Evolutionary conservation across 2,329 filamentous ascomycete genomes (phyloP).

Genomic region (Neonectria sp.): DNA sequence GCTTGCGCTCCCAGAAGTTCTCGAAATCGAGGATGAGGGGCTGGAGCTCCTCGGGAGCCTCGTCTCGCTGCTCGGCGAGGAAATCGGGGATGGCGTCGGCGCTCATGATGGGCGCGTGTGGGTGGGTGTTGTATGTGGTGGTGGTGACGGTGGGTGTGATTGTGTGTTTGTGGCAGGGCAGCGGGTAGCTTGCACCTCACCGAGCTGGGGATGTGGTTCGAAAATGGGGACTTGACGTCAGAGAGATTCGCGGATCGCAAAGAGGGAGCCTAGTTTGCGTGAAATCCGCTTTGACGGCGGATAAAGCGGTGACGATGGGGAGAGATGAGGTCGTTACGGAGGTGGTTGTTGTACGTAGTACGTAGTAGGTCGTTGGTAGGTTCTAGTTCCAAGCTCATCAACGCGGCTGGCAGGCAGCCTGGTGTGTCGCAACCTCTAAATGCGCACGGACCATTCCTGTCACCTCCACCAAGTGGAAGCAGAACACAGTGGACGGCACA

Average conservation of each 20-base stretch:
- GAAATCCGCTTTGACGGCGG: constrained; percentile 1
- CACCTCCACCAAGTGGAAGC: background rate
- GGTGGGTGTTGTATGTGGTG: constrained; percentile 22
- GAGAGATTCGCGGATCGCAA: constrained; percentile 14
- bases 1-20: constrained; percentile 97
- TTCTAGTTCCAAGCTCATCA: constrained; percentile 40
- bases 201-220: constrained; percentile 21
- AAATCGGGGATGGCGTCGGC: constrained; percentile 92
- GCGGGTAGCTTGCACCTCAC: constrained; percentile 42
- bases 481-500: background rate
- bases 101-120: constrained; percentile 73
- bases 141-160: constrained; percentile 24
- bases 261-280: constrained; percentile 21
- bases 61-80: constrained; percentile 89
- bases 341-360: constrained; percentile 13
- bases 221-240: constrained; percentile 12
- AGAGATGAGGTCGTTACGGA: constrained; percentile 2
- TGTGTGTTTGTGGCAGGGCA: constrained; percentile 37
- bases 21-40: constrained; percentile 92
- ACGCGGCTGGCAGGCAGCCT: constrained; percentile 60
- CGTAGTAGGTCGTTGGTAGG: constrained; percentile 24
- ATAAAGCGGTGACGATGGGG: background rate
- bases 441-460: constrained; percentile 42
- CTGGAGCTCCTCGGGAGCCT: constrained; percentile 90
- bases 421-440: constrained; percentile 50